phyloP scores from a whole-genome alignment of 441 rosid genomes.

The Croton setiger region DNA sequence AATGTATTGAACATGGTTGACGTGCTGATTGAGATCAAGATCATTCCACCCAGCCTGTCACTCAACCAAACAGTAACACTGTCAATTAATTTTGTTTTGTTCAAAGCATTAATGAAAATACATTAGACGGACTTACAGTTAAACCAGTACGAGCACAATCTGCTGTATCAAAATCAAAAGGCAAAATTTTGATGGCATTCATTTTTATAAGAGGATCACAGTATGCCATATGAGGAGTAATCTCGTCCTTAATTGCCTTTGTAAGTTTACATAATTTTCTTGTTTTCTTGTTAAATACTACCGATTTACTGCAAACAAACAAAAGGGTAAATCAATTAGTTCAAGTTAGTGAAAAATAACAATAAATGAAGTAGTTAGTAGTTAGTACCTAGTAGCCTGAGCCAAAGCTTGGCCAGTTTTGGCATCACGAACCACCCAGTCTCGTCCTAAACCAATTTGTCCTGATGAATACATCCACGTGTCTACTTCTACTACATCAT shows the following conservation, averaged over 20 bases:
- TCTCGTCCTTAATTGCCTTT: slow-evolving; percentile 27
- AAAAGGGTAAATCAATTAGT: not conserved
- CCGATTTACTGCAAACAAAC: slow-evolving; percentile 23
- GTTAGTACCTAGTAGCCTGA: slow-evolving; percentile 29
- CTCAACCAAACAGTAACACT: not conserved
- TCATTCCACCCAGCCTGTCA: slow-evolving; percentile 40
- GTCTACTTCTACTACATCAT: slow-evolving; percentile 32
- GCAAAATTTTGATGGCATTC: slow-evolving; percentile 17
- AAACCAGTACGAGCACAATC: slow-evolving; percentile 24
- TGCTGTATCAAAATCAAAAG: slow-evolving; percentile 25
- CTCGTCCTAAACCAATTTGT: slow-evolving; percentile 24
- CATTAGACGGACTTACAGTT: slow-evolving; percentile 20
- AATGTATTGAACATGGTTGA: slow-evolving; percentile 33
- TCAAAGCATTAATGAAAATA: not conserved
- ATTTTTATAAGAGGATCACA: slow-evolving; percentile 21
- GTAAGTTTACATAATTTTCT: slow-evolving; percentile 33
- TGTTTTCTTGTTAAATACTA: slow-evolving; percentile 39
- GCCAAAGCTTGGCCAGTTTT: slow-evolving; percentile 31
- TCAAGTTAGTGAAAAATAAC: too few species aligned
- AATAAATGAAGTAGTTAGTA: too few species aligned
- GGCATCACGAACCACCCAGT: slow-evolving; percentile 31
- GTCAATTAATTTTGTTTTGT: too few species aligned
- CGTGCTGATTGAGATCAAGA: slow-evolving; percentile 38
- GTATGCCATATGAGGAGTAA: slow-evolving; percentile 21
- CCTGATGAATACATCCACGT: slow-evolving; percentile 32